These are phyloP conservation scores for Alternaria postmessia DNA, from an alignment of 2,329 filamentous ascomycete genomes.

Conservation along the genomic window DNA sequence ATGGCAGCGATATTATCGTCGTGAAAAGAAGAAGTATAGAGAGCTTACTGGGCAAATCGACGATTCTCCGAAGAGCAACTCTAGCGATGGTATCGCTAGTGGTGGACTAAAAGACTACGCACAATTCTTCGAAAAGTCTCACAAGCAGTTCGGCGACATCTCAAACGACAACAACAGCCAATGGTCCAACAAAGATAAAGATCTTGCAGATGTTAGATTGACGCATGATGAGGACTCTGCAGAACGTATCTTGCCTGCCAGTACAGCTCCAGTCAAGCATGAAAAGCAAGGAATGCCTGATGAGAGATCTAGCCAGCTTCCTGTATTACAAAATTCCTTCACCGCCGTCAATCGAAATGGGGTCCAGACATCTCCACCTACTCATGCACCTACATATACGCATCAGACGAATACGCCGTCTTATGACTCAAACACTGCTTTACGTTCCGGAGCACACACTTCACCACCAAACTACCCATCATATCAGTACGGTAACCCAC, in stretches of 20 bases:
- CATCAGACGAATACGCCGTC: not conserved
- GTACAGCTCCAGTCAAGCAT: conserved; percentile 5
- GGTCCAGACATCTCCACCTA: not conserved
- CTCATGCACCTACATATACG: not conserved
- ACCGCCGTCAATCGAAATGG: conserved; percentile 20
- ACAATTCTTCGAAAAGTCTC: conserved; percentile 25
- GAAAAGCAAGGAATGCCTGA: conserved; percentile 5
- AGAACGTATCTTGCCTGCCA: conserved; percentile 11
- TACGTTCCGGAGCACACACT: not conserved
- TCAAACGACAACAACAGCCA: conserved; percentile 9
- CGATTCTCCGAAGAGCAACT: conserved; percentile 28
- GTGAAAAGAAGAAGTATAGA: conserved; percentile 22
- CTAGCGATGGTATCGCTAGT: conserved; percentile 25
- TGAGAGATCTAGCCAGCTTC: not conserved
- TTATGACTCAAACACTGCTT: not conserved
- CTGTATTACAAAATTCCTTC: conserved; percentile 8
- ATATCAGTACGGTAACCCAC: not conserved
- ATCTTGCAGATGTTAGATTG: conserved; percentile 23
- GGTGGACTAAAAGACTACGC: conserved; percentile 31
- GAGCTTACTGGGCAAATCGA: conserved; percentile 21
- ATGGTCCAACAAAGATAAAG: conserved; percentile 15
- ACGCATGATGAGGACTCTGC: conserved; percentile 24
- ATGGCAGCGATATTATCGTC: conserved; percentile 20
- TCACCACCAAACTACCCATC: not conserved
- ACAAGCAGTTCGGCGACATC: conserved; percentile 33